These are phyloP conservation scores for Globisporangium splendens DNA, from an alignment of 352 stramenopile genomes.

Conservation along the genomic window DNA sequence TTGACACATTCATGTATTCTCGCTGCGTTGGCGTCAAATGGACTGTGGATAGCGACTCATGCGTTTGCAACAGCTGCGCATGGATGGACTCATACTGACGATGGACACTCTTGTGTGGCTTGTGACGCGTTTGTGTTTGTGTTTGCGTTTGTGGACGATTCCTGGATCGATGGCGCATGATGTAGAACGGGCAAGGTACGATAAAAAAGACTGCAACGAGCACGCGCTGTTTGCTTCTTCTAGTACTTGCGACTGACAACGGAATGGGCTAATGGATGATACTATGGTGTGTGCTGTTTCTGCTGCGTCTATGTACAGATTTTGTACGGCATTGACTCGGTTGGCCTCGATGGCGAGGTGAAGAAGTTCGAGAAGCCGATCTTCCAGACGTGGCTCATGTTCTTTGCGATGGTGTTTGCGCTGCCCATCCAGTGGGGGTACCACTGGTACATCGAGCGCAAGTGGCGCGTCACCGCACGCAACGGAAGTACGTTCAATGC, in stretches of 20 bases:
- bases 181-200: conserved; percentile 63
- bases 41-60: not conserved
- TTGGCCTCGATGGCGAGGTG: conserved; percentile 82
- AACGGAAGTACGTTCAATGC: conserved; percentile 50
- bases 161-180: not conserved
- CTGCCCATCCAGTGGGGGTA: conserved; percentile 91
- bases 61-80: not conserved
- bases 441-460: conserved; percentile 70
- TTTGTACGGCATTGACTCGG: conserved; percentile 90
- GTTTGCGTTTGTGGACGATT: no score
- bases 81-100: conserved; percentile 1
- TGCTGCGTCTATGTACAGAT: conserved; percentile 72
- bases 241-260: no score
- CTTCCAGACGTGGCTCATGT: conserved; percentile 97
- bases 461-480: conserved; percentile 55
- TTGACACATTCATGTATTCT: conserved; percentile 2
- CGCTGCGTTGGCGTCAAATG: not conserved
- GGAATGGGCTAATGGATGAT: no score
- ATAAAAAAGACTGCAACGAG: not conserved
- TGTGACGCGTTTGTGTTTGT: no score
- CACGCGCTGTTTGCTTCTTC: no score
- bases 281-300: no score
- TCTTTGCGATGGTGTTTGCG: conserved; percentile 93
- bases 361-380: conserved; percentile 94
- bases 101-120: no score